Conservation (phyloP, 768 basidiomycete species). For the Suillus brevipes region DNA sequence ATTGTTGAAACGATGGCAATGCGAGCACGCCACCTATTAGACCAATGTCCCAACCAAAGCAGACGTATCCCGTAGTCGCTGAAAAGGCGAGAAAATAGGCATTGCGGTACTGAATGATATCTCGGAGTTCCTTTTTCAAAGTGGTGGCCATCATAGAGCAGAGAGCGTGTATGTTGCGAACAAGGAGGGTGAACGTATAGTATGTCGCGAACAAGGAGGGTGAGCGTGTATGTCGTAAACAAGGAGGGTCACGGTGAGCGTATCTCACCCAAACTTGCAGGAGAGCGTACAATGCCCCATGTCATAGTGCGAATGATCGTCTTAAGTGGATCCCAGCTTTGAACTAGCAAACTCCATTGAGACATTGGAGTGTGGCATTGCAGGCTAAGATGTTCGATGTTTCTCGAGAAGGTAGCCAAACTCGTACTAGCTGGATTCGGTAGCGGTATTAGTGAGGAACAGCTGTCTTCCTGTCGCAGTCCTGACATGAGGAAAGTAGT, state of each 20-base stretch:
- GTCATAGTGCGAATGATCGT: background rate
- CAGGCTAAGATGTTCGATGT: background rate
- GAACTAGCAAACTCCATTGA: background rate
- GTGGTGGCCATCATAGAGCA: conserved; percentile 15
- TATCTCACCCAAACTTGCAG: background rate
- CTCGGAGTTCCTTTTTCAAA: conserved; percentile 22
- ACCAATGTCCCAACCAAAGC: conserved; percentile 40
- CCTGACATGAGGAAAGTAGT: background rate
- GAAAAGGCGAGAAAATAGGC: conserved; percentile 36
- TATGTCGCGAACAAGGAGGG: too few relatives aligned
- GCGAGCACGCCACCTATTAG: conserved; percentile 38
- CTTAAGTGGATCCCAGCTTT: background rate
- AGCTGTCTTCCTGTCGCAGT: background rate
- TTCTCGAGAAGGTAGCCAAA: background rate
- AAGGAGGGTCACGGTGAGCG: background rate
- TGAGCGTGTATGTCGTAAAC: background rate
- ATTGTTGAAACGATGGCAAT: conserved; percentile 37
- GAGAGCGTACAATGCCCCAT: background rate
- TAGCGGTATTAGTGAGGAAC: background rate
- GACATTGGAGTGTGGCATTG: background rate
- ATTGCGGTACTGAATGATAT: conserved; percentile 32
- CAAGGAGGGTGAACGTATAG: background rate
- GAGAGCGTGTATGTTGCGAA: background rate
- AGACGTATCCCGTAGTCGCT: conserved; percentile 35
- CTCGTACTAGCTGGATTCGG: background rate